phyloP scores from a whole-genome alignment of 352 stramenopile genomes.

The Peronospora belbahrii region DNA sequence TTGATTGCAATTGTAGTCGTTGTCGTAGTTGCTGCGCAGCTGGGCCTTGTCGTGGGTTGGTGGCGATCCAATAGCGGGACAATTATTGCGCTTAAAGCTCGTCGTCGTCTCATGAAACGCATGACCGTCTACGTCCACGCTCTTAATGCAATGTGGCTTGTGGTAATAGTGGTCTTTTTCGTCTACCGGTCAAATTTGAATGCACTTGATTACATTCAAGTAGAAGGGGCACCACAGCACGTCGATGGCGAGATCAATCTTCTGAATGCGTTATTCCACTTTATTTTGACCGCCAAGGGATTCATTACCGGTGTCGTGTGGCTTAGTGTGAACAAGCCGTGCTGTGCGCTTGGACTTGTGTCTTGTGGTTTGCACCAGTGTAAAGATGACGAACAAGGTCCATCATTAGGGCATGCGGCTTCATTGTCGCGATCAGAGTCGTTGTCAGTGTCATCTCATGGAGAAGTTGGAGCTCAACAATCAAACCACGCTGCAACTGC shows the following conservation, averaged over 20 bases:
- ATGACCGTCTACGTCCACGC: conserved; percentile 69
- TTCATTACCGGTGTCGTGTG: conserved; percentile 60
- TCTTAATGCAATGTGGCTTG: conserved; percentile 56
- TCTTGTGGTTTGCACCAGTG: conserved; percentile 29
- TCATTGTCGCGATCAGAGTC: conserved; percentile 24
- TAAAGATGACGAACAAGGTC: conserved; percentile 13
- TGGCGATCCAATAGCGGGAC: conserved; percentile 74
- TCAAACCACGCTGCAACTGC: conserved; percentile 3
- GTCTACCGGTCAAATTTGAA: conserved; percentile 39
- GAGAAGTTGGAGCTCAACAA: conserved; percentile 1
- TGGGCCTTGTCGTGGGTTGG: conserved; percentile 58
- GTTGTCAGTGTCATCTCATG: conserved; percentile 18
- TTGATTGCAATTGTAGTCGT: conserved; percentile 50
- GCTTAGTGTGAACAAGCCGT: conserved; percentile 57
- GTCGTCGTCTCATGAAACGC: conserved; percentile 64
- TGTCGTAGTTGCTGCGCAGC: conserved; percentile 47
- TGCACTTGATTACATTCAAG: conserved; percentile 33
- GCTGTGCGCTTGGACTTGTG: conserved; percentile 30
- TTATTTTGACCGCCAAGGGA: conserved; percentile 49
- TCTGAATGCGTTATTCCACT: conserved; percentile 47
- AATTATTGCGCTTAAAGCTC: conserved; percentile 58
- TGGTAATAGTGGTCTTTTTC: conserved; percentile 55
- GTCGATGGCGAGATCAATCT: conserved; percentile 23
- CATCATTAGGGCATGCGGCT: conserved; percentile 13
- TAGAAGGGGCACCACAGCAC: conserved; percentile 3